Base-by-base conservation (phyloP, 106 monocot genomes). In the Dendrobium catenatum region DNA sequence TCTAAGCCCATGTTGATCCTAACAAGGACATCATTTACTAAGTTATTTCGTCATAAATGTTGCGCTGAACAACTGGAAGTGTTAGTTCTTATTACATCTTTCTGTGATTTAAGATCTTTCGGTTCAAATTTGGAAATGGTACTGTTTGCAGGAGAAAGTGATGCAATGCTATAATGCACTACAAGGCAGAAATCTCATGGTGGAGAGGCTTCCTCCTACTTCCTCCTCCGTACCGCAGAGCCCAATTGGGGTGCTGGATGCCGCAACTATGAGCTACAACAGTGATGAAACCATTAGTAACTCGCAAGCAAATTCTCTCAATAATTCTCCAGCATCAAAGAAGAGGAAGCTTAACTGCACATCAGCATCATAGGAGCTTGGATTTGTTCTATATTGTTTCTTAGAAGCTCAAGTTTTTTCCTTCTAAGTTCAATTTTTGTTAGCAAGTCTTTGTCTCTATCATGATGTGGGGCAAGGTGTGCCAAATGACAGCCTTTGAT, bases 181-280 rank as follows among this genome's bases (percentile, higher is more conserved):
- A 29, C 80, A 27, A 68, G 80, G 67, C 1, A 46, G 22, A 10
- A 64, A 37, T 42, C 42, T 20, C 5, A 29, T 41, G 79, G 4
- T 19, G 17, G 42, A 15, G 8, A 79, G 43, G 43, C 18, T 13
- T 67, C 42, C 7, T 42, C 9, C 59, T 9, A 2, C 43, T 19
- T 4, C 24, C 46, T 4, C 24, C 46, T 68, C 49, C 9, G n/a
- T 68, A 3, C 46, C 47, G 26, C 70, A 46, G 31, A 70, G 80
- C 72, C 80, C 80, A 43, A 80, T 11, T 70, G 72, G 80, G 26
- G 80, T 80, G n/a, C 7, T 80, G 42, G 80, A 80, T 72, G 80
- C 44, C n/a, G n/a, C 17, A 33, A 20, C 20, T n/a, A 6, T 70
- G 70, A 70, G 70, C 70, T 70, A 70, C 10, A 70, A 37, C 3